phyloP scores from a whole-genome alignment of 2,329 filamentous ascomycete species.

The Aspergillus niger region DNA sequence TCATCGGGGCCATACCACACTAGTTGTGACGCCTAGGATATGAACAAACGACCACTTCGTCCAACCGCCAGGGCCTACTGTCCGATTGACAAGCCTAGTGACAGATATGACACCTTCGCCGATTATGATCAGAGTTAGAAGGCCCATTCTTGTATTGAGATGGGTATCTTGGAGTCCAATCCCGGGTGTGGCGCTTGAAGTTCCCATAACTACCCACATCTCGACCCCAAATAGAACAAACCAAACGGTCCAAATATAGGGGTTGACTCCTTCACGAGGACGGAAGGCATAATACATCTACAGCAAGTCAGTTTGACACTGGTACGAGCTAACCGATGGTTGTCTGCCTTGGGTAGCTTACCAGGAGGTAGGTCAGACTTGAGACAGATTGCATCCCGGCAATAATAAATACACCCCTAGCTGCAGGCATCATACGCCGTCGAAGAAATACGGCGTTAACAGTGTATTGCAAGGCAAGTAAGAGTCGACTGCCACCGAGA shows the following conservation, averaged over 20 bases:
- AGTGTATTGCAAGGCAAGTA: constrained; percentile 57
- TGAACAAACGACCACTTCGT: constrained; percentile 44
- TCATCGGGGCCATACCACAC: constrained; percentile 33
- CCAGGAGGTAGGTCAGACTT: constrained; percentile 32
- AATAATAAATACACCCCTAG: constrained; percentile 32
- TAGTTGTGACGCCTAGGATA: constrained; percentile 40
- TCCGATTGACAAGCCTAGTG: constrained; percentile 57
- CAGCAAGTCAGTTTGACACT: constrained; percentile 7
- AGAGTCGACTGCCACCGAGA: constrained; percentile 56
- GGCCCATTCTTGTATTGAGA: constrained; percentile 63
- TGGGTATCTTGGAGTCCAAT: constrained; percentile 65
- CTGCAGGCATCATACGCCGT: constrained; percentile 28
- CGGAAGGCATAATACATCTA: constrained; percentile 41
- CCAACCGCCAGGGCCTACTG: constrained; percentile 43
- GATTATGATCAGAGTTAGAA: constrained; percentile 67
- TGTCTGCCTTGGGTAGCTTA: constrained; percentile 16
- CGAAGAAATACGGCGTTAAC: constrained; percentile 37
- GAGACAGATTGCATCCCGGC: constrained; percentile 32
- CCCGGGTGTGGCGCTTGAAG: constrained; percentile 58
- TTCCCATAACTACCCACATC: constrained; percentile 52
- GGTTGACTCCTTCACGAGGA: constrained; percentile 20
- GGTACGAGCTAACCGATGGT: not conserved
- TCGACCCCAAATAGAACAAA: constrained; percentile 59
- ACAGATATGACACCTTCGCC: constrained; percentile 67
- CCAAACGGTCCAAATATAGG: constrained; percentile 53